A percentile compares a stretch with the other conserved stretches of the same genome.
These are phyloP conservation scores for Lactifluus pinguis DNA, from an alignment of 768 basidiomycete genomes.

Conservation along the genomic window DNA sequence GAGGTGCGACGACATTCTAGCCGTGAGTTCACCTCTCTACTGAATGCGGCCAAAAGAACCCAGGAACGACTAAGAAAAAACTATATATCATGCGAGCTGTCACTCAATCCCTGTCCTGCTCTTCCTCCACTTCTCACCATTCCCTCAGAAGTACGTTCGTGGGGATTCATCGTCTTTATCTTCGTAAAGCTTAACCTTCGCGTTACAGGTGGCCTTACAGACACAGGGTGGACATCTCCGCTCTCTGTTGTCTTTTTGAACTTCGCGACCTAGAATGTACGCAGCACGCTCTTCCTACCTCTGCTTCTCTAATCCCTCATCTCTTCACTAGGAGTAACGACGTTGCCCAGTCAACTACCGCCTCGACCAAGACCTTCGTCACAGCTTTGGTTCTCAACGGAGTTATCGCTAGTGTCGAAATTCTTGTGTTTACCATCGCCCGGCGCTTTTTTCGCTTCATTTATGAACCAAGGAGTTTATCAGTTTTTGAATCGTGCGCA, in stretches of 20 bases:
- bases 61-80: too few species aligned
- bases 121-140: background rate
- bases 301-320: background rate
- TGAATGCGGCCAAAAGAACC: too few species aligned
- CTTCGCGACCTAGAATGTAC: background rate
- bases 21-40: too few species aligned
- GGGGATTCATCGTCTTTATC: background rate
- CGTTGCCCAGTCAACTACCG: constrained; percentile 36
- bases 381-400: constrained; percentile 82
- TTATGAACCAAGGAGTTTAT: constrained; percentile 76
- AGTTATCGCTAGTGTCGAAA: constrained; percentile 59
- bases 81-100: too few species aligned
- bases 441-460: constrained; percentile 80
- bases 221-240: background rate
- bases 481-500: constrained; percentile 41
- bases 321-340: constrained; percentile 26
- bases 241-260: background rate
- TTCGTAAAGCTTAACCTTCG: background rate
- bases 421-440: constrained; percentile 72
- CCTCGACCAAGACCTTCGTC: constrained; percentile 71
- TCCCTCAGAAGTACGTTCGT: background rate
- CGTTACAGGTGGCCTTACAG: background rate
- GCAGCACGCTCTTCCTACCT: background rate
- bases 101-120: background rate
- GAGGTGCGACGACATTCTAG: too few species aligned